phyloP scores from a whole-genome alignment of 495 filamentous ascomycete genomes.

The Darksidea phi region DNA sequence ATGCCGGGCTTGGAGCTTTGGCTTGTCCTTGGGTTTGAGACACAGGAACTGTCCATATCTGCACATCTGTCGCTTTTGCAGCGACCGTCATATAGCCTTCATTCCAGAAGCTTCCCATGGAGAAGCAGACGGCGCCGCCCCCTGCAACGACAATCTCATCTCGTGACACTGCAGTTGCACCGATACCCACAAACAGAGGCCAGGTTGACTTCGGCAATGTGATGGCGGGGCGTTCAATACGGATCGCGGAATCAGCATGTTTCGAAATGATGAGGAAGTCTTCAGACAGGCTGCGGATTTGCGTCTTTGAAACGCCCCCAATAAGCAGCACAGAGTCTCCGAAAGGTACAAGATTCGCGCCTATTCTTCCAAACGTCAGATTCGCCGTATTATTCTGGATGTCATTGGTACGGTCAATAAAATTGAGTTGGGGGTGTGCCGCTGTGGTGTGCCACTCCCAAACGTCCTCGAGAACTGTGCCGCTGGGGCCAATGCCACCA shows the following conservation, averaged over 20 bases:
- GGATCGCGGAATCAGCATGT: neutral
- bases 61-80: slow-evolving; percentile 1
- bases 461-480: slow-evolving; percentile 56
- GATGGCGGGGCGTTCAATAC: neutral
- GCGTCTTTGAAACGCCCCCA: slow-evolving; percentile 22
- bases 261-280: slow-evolving; percentile 19
- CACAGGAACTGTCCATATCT: slow-evolving; percentile 11
- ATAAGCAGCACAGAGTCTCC: slow-evolving; percentile 23
- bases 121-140: slow-evolving; percentile 86
- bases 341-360: slow-evolving; percentile 20
- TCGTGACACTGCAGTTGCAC: slow-evolving; percentile 46
- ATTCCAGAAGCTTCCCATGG: slow-evolving; percentile 79
- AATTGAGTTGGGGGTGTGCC: slow-evolving; percentile 17
- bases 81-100: slow-evolving; percentile 50
- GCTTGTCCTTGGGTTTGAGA: neutral
- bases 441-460: slow-evolving; percentile 55
- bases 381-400: slow-evolving; percentile 26
- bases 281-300: slow-evolving; percentile 3
- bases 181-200: slow-evolving; percentile 66
- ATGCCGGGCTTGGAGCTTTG: neutral
- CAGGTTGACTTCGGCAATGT: slow-evolving; percentile 28
- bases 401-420: slow-evolving; percentile 19
- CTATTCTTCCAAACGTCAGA: slow-evolving; percentile 43
- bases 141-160: slow-evolving; percentile 62
- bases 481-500: slow-evolving; percentile 65